Base-by-base conservation (phyloP, 2,329 filamentous ascomycete species). In the Aplosporella prunicola region DNA sequence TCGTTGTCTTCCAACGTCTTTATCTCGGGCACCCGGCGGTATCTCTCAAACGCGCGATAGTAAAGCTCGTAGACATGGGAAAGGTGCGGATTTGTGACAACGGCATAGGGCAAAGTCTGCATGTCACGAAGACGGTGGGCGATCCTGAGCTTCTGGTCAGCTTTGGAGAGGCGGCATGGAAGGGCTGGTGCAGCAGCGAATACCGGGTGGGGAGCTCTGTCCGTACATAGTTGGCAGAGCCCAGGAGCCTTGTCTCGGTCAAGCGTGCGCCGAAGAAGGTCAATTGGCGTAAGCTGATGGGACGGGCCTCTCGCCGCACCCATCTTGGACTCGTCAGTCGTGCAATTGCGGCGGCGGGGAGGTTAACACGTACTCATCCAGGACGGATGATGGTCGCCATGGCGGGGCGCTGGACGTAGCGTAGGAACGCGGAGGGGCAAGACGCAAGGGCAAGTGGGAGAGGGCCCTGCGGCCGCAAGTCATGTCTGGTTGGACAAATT, bases 181-280 rank as follows among this genome's bases (percentile, higher is more conserved):
- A n/a, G 22, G 22, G n/a, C 8, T 8, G 22, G 32, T 10, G 13
- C 15, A 22, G 6, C 9, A 11, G 26, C 25, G 9, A 15, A 23
- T 59, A 82, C 80, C 83, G 75, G 5, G 83, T 91, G 5, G 89
- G 89, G 35, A 98, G 74, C 66, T 98, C 91, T 5, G 87, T 87
- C 41, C 91, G 82, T 35, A 96, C 88, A 68, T 98, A 98, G 63
- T 98, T 98, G 44, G 91, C 91, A 28, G 88, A 95, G 63, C 84
- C 88, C 49, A 98, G 76, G 44, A 98, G 72, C 41, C 93, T 80
- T 35, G 78, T 72, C 63, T 96, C 88, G 32, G 88, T 95, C 56
- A 98, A 66, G 15, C 88, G 93, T 32, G 91, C 81, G 20, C 91
- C 91, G 62, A 96, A 98, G 52, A 96, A 93, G 66, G 93, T 96